Evolutionary conservation across 495 filamentous ascomycete species (phyloP).

Genomic region (Letharia lupina): DNA sequence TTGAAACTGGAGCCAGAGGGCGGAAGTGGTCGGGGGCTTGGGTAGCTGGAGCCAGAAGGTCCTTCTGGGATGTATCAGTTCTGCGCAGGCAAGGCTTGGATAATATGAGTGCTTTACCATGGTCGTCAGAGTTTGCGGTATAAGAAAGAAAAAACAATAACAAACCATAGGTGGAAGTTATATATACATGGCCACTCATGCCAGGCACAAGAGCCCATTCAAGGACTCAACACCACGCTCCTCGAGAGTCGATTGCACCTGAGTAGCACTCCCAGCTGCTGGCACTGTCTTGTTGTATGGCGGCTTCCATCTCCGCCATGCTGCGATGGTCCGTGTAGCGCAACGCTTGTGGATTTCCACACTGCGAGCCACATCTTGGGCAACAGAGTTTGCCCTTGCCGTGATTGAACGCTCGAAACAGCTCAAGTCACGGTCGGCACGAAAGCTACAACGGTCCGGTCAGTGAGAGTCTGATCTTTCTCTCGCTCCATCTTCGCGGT

Average conservation of each 20-base stretch:
- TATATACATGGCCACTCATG: background rate
- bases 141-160: too few species aligned
- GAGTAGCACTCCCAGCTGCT: background rate
- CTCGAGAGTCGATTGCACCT: background rate
- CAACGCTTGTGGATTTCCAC: too few species aligned
- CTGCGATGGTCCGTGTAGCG: too few species aligned
- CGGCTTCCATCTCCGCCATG: too few species aligned
- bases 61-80: background rate
- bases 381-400: too few species aligned
- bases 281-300: too few species aligned
- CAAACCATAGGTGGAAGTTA: too few species aligned
- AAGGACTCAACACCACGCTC: background rate
- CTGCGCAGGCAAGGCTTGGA: background rate
- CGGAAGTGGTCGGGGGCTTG: conserved; percentile 23
- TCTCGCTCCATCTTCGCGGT: background rate
- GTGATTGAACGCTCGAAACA: too few species aligned
- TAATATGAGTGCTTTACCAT: background rate
- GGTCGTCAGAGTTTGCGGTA: too few species aligned
- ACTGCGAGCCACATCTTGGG: too few species aligned
- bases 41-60: background rate
- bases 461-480: background rate
- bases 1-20: conserved; percentile 38
- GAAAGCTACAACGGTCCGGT: background rate
- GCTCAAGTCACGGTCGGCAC: too few species aligned
- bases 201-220: background rate